phyloP scores from a whole-genome alignment of 805 yeast genomes.

The Jamesozyma spencerorum region DNA sequence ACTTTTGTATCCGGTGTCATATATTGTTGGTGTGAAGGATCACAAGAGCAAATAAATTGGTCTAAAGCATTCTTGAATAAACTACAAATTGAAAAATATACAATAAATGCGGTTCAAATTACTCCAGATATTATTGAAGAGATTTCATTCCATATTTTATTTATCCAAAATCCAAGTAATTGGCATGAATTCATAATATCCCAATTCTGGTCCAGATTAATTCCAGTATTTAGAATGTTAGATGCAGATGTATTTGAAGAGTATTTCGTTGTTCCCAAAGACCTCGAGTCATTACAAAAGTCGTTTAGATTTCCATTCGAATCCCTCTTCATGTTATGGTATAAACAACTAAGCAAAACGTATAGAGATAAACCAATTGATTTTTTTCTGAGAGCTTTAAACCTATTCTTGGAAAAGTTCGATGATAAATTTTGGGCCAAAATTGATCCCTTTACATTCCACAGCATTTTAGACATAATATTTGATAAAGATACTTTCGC shows the following conservation, averaged over 20 bases:
- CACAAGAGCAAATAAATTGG: conserved; percentile 39
- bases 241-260: conserved; percentile 19
- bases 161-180: conserved; percentile 43
- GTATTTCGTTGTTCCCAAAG: conserved; percentile 24
- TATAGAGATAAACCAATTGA: conserved; percentile 37
- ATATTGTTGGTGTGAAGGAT: conserved; percentile 48
- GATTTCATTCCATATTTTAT: conserved; percentile 40
- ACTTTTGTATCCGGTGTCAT: conserved; percentile 42
- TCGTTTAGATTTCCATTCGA: conserved; percentile 25
- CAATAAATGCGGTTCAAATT: conserved; percentile 14
- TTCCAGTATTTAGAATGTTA: conserved; percentile 24
- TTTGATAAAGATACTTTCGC: conserved; percentile 45
- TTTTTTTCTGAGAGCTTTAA: conserved; percentile 43
- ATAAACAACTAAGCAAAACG: conserved; percentile 20
- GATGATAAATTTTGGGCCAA: conserved; percentile 45
- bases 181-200: conserved; percentile 32
- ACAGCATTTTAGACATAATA: conserved; percentile 50
- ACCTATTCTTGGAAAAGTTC: conserved; percentile 35
- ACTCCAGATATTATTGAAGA: conserved; percentile 44
- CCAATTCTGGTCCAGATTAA: conserved; percentile 27
- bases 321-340: conserved; percentile 28
- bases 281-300: conserved; percentile 24
- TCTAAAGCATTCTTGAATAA: conserved; percentile 31
- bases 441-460: conserved; percentile 45
- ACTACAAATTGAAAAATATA: conserved; percentile 10